These are phyloP conservation scores for Pseudocercospora musae DNA, from an alignment of 2,329 filamentous ascomycete species.

Conservation along the genomic window DNA sequence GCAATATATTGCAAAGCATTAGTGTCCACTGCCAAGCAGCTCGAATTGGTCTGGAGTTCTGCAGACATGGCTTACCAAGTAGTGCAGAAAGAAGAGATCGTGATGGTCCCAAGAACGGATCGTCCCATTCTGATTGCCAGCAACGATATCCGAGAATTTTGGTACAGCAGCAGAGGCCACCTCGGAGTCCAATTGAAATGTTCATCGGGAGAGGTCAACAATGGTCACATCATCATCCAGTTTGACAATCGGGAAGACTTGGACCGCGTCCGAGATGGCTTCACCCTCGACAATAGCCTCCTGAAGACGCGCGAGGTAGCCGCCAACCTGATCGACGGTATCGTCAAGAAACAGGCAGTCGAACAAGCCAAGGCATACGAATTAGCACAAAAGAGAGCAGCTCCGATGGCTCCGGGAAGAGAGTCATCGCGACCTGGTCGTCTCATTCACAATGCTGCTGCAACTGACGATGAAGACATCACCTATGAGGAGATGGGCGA, in stretches of 20 bases:
- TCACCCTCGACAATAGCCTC: too few relatives aligned
- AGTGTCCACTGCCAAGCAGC: too few relatives aligned
- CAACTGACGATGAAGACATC: too few relatives aligned
- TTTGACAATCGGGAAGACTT: slow-evolving; percentile 1
- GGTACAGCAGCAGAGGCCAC: too few relatives aligned
- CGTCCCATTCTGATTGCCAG: too few relatives aligned
- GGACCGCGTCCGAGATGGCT: background rate
- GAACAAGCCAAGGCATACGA: background rate
- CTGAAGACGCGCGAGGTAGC: too few relatives aligned
- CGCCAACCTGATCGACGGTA: background rate
- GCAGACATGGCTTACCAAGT: background rate
- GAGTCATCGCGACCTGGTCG: too few relatives aligned
- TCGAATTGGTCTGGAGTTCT: slow-evolving; percentile 17
- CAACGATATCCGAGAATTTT: too few relatives aligned
- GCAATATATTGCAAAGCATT: slow-evolving; percentile 11
- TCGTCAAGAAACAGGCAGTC: background rate
- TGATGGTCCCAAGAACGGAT: background rate
- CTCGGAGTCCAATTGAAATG: slow-evolving; percentile 11
- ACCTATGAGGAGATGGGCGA: background rate
- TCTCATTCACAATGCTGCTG: too few relatives aligned
- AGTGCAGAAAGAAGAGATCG: background rate
- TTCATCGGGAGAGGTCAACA: slow-evolving; percentile 1
- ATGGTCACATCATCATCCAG: slow-evolving; percentile 11
- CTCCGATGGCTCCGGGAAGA: too few relatives aligned
- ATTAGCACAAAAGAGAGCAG: too few relatives aligned